phyloP scores from a whole-genome alignment of 148 eudicot genomes.

The Fallopia convolvulus region DNA sequence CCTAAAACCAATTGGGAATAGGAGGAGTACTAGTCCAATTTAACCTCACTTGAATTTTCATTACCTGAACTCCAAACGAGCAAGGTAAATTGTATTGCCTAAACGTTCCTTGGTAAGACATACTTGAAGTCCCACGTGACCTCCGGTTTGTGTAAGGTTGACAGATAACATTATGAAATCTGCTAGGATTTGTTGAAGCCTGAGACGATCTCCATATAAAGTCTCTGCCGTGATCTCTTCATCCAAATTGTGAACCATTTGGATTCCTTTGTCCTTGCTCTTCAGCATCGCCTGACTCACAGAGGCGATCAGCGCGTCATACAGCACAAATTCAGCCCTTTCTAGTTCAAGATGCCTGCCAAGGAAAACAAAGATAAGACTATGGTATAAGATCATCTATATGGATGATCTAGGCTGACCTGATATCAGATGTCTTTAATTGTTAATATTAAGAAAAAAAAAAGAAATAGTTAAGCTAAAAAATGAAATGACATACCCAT shows the following conservation, averaged over 20 bases:
- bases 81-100: slow-evolving; percentile 68
- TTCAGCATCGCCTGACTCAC: slow-evolving; percentile 73
- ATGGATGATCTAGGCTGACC: no score
- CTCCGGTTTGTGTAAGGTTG: slow-evolving; percentile 58
- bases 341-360: slow-evolving; percentile 79
- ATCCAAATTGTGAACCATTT: slow-evolving; percentile 33
- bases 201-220: slow-evolving; percentile 67
- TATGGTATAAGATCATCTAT: no score
- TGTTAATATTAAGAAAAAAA: no score
- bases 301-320: slow-evolving; percentile 60
- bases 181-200: slow-evolving; percentile 88
- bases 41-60: no score
- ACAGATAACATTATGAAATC: slow-evolving; percentile 68
- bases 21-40: no score
- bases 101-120: slow-evolving; percentile 43
- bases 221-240: slow-evolving; percentile 35
- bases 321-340: slow-evolving; percentile 71
- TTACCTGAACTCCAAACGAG: slow-evolving; percentile 81
- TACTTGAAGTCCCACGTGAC: slow-evolving; percentile 51
- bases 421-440: neutral
- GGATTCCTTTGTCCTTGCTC: slow-evolving; percentile 69
- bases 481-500: slow-evolving; percentile 47
- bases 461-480: no score
- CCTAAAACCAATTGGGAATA: no score
- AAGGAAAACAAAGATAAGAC: neutral